Percentiles rank a stretch among this genome's conserved stretches.
These are phyloP conservation scores for Nakazawaea wickerhamii DNA, from an alignment of 805 yeast species.

Conservation along the genomic window DNA sequence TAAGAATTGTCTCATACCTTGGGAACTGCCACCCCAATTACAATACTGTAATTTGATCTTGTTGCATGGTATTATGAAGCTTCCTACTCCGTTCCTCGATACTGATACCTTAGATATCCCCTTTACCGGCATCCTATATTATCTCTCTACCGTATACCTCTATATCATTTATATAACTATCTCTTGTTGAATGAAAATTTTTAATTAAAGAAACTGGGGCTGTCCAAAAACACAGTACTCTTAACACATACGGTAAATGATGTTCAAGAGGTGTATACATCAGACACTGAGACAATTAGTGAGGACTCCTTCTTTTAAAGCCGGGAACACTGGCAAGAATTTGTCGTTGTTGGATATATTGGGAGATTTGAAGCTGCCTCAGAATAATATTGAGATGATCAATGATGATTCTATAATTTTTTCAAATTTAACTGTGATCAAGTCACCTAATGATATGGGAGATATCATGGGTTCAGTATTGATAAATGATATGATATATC, in stretches of 20 bases:
- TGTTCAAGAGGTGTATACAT: slow-evolving; percentile 7
- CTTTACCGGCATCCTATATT: slow-evolving; percentile 48
- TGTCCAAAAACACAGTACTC: not conserved
- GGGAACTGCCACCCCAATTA: slow-evolving; percentile 94
- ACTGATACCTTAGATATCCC: slow-evolving; percentile 53
- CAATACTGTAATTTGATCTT: slow-evolving; percentile 75
- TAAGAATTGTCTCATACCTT: slow-evolving; percentile 69
- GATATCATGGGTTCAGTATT: slow-evolving; percentile 42
- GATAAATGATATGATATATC: slow-evolving; percentile 54
- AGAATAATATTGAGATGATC: slow-evolving; percentile 46
- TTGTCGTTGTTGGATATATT: slow-evolving; percentile 41
- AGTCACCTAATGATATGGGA: slow-evolving; percentile 33
- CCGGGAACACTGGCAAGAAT: slow-evolving; percentile 30
- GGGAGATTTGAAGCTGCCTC: slow-evolving; percentile 36
- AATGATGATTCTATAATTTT: slow-evolving; percentile 55
- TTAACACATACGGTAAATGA: not conserved
- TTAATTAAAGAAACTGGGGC: not conserved
- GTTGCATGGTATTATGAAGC: slow-evolving; percentile 70
- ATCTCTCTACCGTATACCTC: too few relatives aligned
- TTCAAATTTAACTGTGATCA: slow-evolving; percentile 45
- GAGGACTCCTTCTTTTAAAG: slow-evolving; percentile 21
- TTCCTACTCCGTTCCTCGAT: slow-evolving; percentile 73
- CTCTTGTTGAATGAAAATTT: too few relatives aligned
- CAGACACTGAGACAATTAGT: not conserved
- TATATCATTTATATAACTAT: too few relatives aligned